phyloP scores from a whole-genome alignment of 2,329 filamentous ascomycete species.

The Proliferodiscus dingleyae region DNA sequence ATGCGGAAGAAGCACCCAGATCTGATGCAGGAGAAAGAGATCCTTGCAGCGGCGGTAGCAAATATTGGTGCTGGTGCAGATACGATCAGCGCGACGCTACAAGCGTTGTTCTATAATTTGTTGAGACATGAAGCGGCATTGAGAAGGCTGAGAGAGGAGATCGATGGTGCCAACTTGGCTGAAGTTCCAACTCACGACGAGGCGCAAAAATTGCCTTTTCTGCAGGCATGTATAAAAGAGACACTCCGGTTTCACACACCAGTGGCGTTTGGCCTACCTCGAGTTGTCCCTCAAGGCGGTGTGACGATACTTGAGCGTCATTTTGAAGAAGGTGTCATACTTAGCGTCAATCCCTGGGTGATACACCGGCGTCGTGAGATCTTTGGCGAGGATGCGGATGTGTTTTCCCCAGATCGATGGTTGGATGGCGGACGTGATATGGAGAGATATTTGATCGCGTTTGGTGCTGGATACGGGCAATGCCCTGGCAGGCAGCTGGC shows the following conservation, averaged over 20 bases:
- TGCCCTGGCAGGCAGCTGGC: constrained; percentile 35
- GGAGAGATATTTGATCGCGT: constrained; percentile 29
- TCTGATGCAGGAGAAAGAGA: constrained; percentile 31
- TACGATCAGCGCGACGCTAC: constrained; percentile 33
- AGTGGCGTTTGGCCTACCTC: constrained; percentile 26
- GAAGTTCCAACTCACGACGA: constrained; percentile 24
- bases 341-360: constrained; percentile 34
- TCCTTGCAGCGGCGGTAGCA: constrained; percentile 32
- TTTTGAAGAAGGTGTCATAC: constrained; percentile 28
- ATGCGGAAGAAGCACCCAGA: constrained; percentile 32
- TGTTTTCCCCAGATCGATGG: constrained; percentile 34
- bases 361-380: constrained; percentile 29
- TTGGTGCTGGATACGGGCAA: constrained; percentile 34
- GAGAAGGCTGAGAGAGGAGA: constrained; percentile 20
- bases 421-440: constrained; percentile 22
- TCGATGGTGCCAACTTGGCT: constrained; percentile 20
- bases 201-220: constrained; percentile 30
- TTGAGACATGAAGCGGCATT: constrained; percentile 27
- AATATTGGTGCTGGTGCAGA: constrained; percentile 37
- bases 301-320: constrained; percentile 30
- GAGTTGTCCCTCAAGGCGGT: constrained; percentile 28
- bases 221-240: constrained; percentile 36
- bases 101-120: constrained; percentile 35
- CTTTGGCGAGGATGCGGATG: constrained; percentile 31
- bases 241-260: constrained; percentile 33